Evolutionary conservation across 1,139 yeast species (phyloP).

Genomic region (Candida gigantensis): DNA sequence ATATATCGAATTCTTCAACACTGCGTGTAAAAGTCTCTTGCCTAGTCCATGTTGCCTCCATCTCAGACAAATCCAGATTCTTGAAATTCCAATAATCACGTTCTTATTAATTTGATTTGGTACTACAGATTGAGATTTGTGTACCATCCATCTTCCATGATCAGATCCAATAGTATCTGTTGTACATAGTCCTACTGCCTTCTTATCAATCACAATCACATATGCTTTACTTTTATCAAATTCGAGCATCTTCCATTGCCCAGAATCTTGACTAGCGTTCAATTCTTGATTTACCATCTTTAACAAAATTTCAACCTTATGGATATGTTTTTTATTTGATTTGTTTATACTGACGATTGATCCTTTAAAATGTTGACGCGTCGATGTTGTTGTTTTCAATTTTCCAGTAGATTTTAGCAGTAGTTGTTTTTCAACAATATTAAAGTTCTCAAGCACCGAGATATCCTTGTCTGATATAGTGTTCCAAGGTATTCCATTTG

Average conservation of each 20-base stretch:
- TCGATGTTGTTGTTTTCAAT: conserved; percentile 7
- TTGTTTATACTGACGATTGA: conserved; percentile 20
- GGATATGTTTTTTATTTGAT: conserved; percentile 20
- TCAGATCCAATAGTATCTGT: conserved; percentile 34
- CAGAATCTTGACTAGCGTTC: conserved; percentile 56
- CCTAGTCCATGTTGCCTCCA: conserved; percentile 59
- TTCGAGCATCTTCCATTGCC: conserved; percentile 42
- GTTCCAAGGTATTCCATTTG: conserved; percentile 51
- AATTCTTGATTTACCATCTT: conserved; percentile 59
- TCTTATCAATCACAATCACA: conserved; percentile 37
- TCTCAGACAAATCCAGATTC: conserved; percentile 62
- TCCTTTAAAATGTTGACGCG: conserved; percentile 13
- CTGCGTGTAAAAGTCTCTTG: conserved; percentile 38
- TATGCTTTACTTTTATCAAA: conserved; percentile 41
- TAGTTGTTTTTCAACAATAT: background rate
- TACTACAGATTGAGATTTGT: conserved; percentile 33
- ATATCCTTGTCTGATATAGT: conserved; percentile 21
- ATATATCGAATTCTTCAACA: conserved; percentile 47
- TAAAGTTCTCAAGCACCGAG: conserved; percentile 1
- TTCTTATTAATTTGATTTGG: conserved; percentile 31
- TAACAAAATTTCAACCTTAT: conserved; percentile 31
- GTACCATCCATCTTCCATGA: conserved; percentile 52
- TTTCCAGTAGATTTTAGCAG: background rate
- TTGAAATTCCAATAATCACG: conserved; percentile 55
- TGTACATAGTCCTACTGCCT: conserved; percentile 57